phyloP scores from a whole-genome alignment of 495 filamentous ascomycete species.

The Podospora conica region DNA sequence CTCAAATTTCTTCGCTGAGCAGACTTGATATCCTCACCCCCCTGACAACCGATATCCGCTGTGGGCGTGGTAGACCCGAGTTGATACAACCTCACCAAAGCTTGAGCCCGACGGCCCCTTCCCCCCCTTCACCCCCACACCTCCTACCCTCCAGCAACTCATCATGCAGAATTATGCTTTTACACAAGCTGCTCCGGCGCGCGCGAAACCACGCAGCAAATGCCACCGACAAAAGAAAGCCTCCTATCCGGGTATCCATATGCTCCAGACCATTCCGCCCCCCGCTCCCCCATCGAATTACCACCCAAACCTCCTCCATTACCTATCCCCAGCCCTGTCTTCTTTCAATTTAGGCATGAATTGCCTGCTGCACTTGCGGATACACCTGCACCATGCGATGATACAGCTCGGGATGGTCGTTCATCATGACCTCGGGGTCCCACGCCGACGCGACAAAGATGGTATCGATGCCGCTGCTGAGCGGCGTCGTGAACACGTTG shows the following conservation, averaged over 20 bases:
- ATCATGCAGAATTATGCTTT: background rate
- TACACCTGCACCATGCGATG: slow-evolving; percentile 69
- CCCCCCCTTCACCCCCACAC: too few relatives aligned
- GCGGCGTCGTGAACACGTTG: slow-evolving; percentile 79
- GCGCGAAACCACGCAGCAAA: background rate
- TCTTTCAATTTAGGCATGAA: slow-evolving; percentile 25
- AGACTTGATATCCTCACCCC: background rate
- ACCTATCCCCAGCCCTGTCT: background rate
- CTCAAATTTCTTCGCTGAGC: background rate
- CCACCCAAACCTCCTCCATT: background rate
- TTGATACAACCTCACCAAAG: too few relatives aligned
- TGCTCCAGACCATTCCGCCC: background rate
- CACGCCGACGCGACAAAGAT: slow-evolving; percentile 86
- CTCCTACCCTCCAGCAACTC: too few relatives aligned
- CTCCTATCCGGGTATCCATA: background rate
- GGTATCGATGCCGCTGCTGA: slow-evolving; percentile 66
- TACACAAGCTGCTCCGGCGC: background rate
- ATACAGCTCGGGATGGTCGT: slow-evolving; percentile 77
- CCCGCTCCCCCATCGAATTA: background rate
- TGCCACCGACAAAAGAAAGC: background rate
- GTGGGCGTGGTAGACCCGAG: too few relatives aligned
- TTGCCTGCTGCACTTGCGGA: slow-evolving; percentile 65
- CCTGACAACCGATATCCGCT: background rate
- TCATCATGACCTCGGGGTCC: slow-evolving; percentile 80
- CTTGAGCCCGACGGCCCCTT: too few relatives aligned